Evolutionary conservation across 2,329 filamentous ascomycete genomes (phyloP), one percentile per base, ranked within the genome.

Genomic region (Venturiaceae sp.): DNA sequence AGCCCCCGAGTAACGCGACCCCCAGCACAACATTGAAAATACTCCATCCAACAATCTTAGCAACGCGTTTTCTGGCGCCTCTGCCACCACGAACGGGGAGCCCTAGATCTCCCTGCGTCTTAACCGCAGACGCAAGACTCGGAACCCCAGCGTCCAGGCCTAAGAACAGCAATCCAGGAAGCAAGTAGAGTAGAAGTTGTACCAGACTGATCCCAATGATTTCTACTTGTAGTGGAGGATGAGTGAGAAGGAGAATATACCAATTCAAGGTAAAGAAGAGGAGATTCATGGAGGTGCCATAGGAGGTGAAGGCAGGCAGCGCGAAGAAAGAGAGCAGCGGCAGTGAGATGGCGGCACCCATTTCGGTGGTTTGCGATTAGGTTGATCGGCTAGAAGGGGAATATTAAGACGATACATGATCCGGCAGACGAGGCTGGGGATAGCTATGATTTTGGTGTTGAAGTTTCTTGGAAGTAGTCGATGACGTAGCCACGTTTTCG

Each of bases 1-100:
- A 68, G 0, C 66, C 70, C 0, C 74, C 77, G 64, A 88, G 84
- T n/a, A 60, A 28, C 19, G 47, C 58, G 34, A 60, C 28, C 7
- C 58, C 58, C 8, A 60, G 33, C 23, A 32, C 19, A 7, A 57
- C 39, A 57, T 61, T 61, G 32, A 46, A 28, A 0, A 60, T 13
- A 23, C 58, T 54, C 50, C 46, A 46, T 8, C 28, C 58, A 8
- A 36, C 58, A n/a, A 61, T 50, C 44, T 52, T 60, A 2, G 46
- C 59, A 26, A 60, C 14, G 11, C 57, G 30, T 32, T 50, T 53
- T 32, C 26, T 39, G 5, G 44, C 44, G 23, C 44, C 44, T 16
- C 58, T 39, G 4, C 46, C 59, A 23, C 26, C 8, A 13, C 44
- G 47, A 26, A 30, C 47, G 9, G 60, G 44, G 11, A 61, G 58